Evolutionary conservation across 2,329 filamentous ascomycete species (phyloP).

Genomic region (Alternaria alternata): DNA sequence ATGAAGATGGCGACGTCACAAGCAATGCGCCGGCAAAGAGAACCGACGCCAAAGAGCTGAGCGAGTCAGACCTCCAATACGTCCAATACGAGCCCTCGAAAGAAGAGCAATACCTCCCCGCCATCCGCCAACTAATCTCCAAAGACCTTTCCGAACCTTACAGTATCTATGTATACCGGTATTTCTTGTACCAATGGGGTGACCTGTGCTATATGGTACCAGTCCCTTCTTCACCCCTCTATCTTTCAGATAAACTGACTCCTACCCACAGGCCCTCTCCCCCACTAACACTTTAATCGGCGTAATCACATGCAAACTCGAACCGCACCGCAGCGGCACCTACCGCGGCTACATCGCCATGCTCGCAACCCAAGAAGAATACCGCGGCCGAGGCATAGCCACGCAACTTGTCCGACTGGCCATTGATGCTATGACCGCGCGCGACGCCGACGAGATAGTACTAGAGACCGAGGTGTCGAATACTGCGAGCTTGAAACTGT

Average conservation of each 20-base stretch:
- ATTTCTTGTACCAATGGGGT: conserved; percentile 97
- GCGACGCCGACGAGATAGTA: conserved; percentile 90
- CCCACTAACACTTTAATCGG: conserved; percentile 72
- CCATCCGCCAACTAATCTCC: conserved; percentile 91
- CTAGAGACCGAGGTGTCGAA: conserved; percentile 97
- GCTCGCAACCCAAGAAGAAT: conserved; percentile 85
- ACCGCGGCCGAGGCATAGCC: conserved; percentile 83
- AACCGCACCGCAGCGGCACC: conserved; percentile 85
- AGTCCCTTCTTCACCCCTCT: background rate
- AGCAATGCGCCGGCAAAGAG: background rate
- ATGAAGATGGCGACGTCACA: conserved; percentile 4
- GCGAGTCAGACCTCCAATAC: conserved; percentile 59
- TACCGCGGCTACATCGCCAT: conserved; percentile 96
- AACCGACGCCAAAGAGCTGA: background rate
- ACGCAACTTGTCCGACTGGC: conserved; percentile 88
- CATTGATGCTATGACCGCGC: conserved; percentile 86
- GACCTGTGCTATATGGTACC: conserved; percentile 93
- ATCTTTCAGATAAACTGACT: conserved; percentile 35
- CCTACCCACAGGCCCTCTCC: conserved; percentile 46
- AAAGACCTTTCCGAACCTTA: conserved; percentile 98
- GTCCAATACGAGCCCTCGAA: conserved; percentile 66
- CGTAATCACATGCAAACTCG: conserved; percentile 93
- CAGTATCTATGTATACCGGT: conserved; percentile 98
- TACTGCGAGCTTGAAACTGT: conserved; percentile 85
- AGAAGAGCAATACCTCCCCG: conserved; percentile 75